Base-by-base conservation (phyloP, 139 green algal species). In the Prasinococcaceae sp. region DNA sequence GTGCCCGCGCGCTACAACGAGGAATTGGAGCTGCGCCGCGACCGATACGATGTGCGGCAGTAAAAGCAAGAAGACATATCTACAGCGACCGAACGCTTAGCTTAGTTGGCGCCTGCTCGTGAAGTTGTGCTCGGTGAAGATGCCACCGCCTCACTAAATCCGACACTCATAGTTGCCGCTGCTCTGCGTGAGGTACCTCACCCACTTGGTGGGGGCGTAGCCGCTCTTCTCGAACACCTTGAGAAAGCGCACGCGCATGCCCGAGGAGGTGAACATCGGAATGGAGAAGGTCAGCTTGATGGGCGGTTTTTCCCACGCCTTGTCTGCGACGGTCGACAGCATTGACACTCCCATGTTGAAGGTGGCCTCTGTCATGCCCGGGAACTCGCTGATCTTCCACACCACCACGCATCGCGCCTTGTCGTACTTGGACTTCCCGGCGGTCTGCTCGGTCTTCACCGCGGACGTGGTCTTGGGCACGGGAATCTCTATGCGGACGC, bases 221-320 rank as follows among this genome's bases (percentile, higher is more conserved):
- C 50, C 74, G 60, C 75, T 89, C 28, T 69, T 61, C 72, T 94
- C 84, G 57, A 50, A 45, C 16, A 64, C 46, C 27, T 70, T 70
- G 16, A 58, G 32, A 30, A 36, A 59, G 20, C 59, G 19, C 25
- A 96, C 81, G 76, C 94, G 85, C 29, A 96, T 84, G 51, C 87
- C 87, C 22, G 76, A 88, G 6, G 93, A 78, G 9, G 84, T 94
- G 65, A 85, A 94, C 71, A 93, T 94, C 4, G 85, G 85, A 24
- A 94, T 85, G 65, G 94, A 86, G 65, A 93, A 94, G 63, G 83
- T 86, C 46, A 94, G 82, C 45, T 82, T 82, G 51, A 94, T 92
- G 48, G 86, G 86, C 30, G 84, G 87, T 83, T 93, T 88, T 9
- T 68, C 36, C 63, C 68, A 66, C n/a, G n/a, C n/a, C n/a, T n/a